A percentile compares a stretch with the other conserved stretches of the same genome.
phyloP scores from a whole-genome alignment of 768 basidiomycete species.

The Mycena rebaudengoi region DNA sequence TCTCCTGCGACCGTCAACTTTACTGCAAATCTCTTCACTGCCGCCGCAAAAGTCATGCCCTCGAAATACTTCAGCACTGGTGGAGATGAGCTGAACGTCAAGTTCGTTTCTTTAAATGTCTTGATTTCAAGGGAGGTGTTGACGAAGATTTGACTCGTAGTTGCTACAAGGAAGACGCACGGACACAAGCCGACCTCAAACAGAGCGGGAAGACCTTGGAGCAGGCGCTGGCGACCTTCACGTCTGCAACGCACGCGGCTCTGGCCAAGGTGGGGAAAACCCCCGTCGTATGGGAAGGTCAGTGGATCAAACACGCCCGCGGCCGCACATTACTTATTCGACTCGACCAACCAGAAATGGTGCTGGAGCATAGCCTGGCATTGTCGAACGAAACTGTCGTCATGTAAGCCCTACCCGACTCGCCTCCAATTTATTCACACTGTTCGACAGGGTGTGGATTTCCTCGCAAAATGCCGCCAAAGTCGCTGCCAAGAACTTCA shows the following conservation, averaged over 20 bases:
- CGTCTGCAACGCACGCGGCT: constrained; percentile 63
- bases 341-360: constrained; percentile 69
- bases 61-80: constrained; percentile 80
- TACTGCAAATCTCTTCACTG: constrained; percentile 58
- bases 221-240: constrained; percentile 72
- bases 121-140: constrained; percentile 22
- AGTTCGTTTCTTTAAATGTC: constrained; percentile 16
- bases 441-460: constrained; percentile 69
- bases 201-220: constrained; percentile 60
- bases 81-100: constrained; percentile 80
- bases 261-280: constrained; percentile 69
- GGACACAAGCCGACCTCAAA: constrained; percentile 65
- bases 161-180: constrained; percentile 71
- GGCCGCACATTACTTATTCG: constrained; percentile 37
- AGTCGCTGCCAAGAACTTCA: constrained; percentile 68
- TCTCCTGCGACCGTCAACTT: constrained; percentile 68
- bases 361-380: constrained; percentile 59
- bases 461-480: constrained; percentile 65
- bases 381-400: constrained; percentile 62
- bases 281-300: constrained; percentile 85
- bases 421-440: neutral
- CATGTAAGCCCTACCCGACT: constrained; percentile 48
- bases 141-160: neutral
- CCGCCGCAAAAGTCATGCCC: constrained; percentile 60
- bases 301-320: neutral